Percentiles rank a stretch among this genome's conserved stretches.
These are phyloP conservation scores for Solanum appendiculatum DNA, from an alignment of 257 asterid species.

Conservation along the genomic window DNA sequence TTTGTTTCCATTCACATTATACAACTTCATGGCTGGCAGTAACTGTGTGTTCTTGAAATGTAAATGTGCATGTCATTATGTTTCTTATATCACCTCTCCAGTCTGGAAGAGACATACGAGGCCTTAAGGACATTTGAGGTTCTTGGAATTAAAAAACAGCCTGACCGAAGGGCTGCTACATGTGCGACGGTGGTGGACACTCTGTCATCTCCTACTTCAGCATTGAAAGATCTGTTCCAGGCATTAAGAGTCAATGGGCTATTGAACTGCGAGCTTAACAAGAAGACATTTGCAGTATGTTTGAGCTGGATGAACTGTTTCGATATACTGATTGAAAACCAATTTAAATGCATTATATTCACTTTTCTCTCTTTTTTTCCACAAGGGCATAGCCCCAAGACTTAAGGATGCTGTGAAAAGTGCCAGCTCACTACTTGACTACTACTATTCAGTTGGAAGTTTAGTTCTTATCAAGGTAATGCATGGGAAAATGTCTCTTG, in stretches of 20 bases:
- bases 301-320: constrained; percentile 1
- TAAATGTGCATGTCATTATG: not conserved
- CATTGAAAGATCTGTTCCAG: constrained; percentile 49
- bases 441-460: constrained; percentile 65
- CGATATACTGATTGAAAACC: not conserved
- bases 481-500: not conserved
- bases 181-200: constrained; percentile 54
- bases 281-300: constrained; percentile 46
- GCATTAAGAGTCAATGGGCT: constrained; percentile 65
- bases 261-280: constrained; percentile 57
- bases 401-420: constrained; percentile 41
- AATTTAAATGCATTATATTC: constrained; percentile 1
- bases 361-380: not conserved
- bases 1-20: not conserved
- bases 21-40: not conserved
- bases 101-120: constrained; percentile 77
- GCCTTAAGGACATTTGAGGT: constrained; percentile 75
- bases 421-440: constrained; percentile 66
- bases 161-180: constrained; percentile 36
- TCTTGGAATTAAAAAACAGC: constrained; percentile 62
- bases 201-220: constrained; percentile 45
- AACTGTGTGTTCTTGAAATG: not conserved
- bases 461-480: constrained; percentile 64
- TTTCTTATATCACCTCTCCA: constrained; percentile 12
- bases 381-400: constrained; percentile 56